Conservation (phyloP, 768 basidiomycete species). For the Multifurca ochricompacta region DNA sequence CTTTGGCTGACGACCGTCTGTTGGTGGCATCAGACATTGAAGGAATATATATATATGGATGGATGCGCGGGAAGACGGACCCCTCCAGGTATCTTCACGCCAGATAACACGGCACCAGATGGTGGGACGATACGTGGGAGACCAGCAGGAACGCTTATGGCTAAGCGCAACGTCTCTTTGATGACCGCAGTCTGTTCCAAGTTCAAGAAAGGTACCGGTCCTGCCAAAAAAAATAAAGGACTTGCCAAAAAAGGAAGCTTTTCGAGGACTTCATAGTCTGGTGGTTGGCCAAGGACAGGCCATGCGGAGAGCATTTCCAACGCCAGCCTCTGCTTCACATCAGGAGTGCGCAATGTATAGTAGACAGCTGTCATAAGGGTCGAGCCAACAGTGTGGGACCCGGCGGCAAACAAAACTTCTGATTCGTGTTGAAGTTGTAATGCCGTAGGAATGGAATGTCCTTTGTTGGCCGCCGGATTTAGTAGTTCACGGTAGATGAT, state of each 20-base stretch:
- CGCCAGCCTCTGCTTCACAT: not conserved
- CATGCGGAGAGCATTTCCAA: constrained; percentile 3
- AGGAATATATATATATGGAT: too few species aligned
- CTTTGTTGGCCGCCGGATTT: constrained; percentile 4
- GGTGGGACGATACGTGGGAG: constrained; percentile 12
- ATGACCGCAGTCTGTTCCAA: constrained; percentile 11
- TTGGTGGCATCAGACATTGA: not conserved
- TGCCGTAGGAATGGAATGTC: not conserved
- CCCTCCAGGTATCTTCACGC: constrained; percentile 8
- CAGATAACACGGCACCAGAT: constrained; percentile 8
- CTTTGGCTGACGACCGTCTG: constrained; percentile 15
- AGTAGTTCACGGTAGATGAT: constrained; percentile 10
- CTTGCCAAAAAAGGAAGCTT: constrained; percentile 13
- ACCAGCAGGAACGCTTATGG: not conserved
- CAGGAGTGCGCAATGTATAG: constrained; percentile 2
- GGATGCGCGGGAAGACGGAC: not conserved
- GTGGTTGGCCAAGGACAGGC: constrained; percentile 6
- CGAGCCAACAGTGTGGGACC: constrained; percentile 13
- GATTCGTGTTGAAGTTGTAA: constrained; percentile 3
- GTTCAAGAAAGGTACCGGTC: not conserved
- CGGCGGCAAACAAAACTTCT: constrained; percentile 6
- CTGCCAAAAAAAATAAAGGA: not conserved
- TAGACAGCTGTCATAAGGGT: constrained; percentile 7
- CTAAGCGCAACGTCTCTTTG: constrained; percentile 9
- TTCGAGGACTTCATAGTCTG: constrained; percentile 8